A percentile compares a stretch with the other conserved stretches of the same genome.
Conservation (phyloP, 768 basidiomycete species). For the Boletus rubescentipes region DNA sequence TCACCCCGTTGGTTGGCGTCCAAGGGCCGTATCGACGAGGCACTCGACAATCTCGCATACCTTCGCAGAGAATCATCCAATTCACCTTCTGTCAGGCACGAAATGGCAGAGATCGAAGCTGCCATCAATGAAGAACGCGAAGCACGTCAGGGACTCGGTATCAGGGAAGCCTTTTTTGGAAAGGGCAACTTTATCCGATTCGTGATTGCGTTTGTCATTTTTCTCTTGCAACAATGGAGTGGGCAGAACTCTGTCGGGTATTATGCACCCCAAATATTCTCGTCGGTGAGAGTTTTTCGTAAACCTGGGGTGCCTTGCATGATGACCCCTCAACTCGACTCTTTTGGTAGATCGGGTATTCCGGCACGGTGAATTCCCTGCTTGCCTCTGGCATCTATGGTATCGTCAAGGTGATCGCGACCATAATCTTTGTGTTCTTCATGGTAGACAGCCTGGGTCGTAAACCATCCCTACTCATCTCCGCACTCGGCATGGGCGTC, state of each 20-base stretch:
- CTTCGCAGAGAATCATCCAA: slow-evolving; percentile 47
- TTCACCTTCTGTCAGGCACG: slow-evolving; percentile 43
- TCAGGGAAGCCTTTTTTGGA: slow-evolving; percentile 71
- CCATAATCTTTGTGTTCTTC: slow-evolving; percentile 63
- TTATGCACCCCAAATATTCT: slow-evolving; percentile 74
- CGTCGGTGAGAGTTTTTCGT: slow-evolving; percentile 43
- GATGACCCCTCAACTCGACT: neutral
- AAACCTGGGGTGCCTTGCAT: neutral
- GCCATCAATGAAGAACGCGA: slow-evolving; percentile 72
- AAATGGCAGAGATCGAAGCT: slow-evolving; percentile 71
- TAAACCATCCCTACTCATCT: slow-evolving; percentile 67
- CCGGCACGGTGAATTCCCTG: slow-evolving; percentile 55
- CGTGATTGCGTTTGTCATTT: slow-evolving; percentile 79
- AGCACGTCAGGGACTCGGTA: slow-evolving; percentile 61
- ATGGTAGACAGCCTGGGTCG: slow-evolving; percentile 69
- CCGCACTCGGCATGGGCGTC: slow-evolving; percentile 75
- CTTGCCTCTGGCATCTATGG: slow-evolving; percentile 73
- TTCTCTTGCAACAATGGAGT: slow-evolving; percentile 79
- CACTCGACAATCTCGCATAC: neutral
- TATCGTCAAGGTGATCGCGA: slow-evolving; percentile 67
- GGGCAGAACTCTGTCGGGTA: slow-evolving; percentile 84
- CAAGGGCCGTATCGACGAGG: slow-evolving; percentile 46
- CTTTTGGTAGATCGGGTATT: slow-evolving; percentile 58
- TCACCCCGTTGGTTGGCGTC: slow-evolving; percentile 72
- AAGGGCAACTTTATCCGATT: slow-evolving; percentile 84